A percentile compares a stretch with the other conserved stretches of the same genome.
Conservation (phyloP, 1,284 basidiomycete genomes). For the Moniliella sp. region DNA sequence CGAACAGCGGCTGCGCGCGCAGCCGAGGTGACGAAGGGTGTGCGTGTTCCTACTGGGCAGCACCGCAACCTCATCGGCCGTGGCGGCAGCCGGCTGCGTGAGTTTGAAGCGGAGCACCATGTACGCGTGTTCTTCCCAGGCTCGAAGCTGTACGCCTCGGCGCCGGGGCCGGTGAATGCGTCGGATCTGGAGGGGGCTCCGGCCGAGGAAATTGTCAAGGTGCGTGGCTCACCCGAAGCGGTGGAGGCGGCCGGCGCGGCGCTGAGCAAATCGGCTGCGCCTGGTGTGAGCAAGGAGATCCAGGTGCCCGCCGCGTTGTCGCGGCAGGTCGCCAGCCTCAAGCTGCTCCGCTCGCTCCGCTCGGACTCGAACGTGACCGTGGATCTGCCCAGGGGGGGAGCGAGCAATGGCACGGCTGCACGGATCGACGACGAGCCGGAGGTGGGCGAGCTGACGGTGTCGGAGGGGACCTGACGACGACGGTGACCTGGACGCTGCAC, state of each 20-base stretch:
- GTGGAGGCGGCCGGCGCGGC: conserved; percentile 16
- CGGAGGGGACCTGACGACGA: conserved; percentile 2
- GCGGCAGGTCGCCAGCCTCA: conserved; percentile 10
- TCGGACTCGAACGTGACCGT: conserved; percentile 15
- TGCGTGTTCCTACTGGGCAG: conserved; percentile 57
- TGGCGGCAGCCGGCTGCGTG: conserved; percentile 66
- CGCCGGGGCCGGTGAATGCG: conserved; percentile 14
- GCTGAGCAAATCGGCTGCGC: conserved; percentile 11
- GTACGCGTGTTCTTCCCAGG: conserved; percentile 83
- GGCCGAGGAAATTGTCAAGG: conserved; percentile 22
- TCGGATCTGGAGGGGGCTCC: conserved; percentile 14
- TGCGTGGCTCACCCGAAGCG: conserved; percentile 11
- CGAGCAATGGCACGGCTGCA: conserved; percentile 2
- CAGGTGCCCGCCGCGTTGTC: conserved; percentile 9
- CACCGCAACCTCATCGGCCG: conserved; percentile 79
- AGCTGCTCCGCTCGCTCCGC: conserved; percentile 19
- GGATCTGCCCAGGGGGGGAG: conserved; percentile 8
- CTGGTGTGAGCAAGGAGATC: conserved; percentile 9
- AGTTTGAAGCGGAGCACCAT: conserved; percentile 58
- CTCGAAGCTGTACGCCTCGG: conserved; percentile 55
- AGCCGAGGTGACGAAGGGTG: conserved; percentile 61
- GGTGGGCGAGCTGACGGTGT: conserved; percentile 5
- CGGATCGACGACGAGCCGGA: conserved; percentile 17
- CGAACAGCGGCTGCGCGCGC: conserved; percentile 40
- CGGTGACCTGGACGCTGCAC: conserved; percentile 18